Conservation (phyloP, 305 asterid species). For the Fraxinus floribunda region DNA sequence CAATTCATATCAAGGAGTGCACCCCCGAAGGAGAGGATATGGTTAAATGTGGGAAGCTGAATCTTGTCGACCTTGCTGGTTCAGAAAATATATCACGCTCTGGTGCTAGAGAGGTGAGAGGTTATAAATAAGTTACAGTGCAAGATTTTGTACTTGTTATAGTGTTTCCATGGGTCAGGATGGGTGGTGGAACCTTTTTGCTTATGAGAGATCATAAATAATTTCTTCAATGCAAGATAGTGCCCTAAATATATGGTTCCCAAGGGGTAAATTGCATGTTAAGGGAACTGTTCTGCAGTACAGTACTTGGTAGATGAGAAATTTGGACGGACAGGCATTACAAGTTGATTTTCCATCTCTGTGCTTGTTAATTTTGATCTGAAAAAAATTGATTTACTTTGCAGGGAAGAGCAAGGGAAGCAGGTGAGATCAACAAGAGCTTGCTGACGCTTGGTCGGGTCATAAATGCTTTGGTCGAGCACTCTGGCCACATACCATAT, state of each 20-base stretch:
- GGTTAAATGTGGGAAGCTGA: constrained; percentile 71
- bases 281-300: background rate
- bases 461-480: constrained; percentile 52
- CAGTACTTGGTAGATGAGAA: background rate
- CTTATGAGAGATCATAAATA: background rate
- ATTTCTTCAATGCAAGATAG: background rate
- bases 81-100: constrained; percentile 79
- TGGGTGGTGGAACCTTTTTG: background rate
- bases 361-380: background rate
- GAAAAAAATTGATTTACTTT: background rate
- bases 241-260: background rate
- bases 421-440: constrained; percentile 60
- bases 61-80: constrained; percentile 87
- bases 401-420: constrained; percentile 47
- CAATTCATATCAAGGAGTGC: constrained; percentile 39
- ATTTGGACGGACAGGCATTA: background rate
- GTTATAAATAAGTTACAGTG: background rate
- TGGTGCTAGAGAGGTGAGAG: constrained; percentile 69
- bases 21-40: constrained; percentile 73
- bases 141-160: background rate
- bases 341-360: background rate
- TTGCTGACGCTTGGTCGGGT: constrained; percentile 59
- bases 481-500: constrained; percentile 54
- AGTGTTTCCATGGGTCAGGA: background rate
- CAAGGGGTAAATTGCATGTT: background rate